Evolutionary conservation across 345 rosid species (phyloP).

Genomic region (Salix dunnii): DNA sequence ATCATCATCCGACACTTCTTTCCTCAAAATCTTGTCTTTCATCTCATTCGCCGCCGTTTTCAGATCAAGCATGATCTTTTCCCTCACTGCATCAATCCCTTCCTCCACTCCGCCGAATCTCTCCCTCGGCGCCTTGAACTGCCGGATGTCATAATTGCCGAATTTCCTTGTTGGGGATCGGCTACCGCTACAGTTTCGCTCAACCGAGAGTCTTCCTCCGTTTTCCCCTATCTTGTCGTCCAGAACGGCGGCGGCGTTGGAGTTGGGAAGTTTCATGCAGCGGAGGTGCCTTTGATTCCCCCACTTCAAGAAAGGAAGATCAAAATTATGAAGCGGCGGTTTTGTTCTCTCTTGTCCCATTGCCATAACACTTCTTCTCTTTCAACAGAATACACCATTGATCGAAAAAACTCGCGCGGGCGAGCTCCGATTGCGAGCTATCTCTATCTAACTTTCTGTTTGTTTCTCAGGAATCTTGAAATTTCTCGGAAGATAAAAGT

Average conservation of each 20-base stretch:
- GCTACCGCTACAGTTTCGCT: constrained; percentile 8
- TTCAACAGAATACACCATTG: constrained; percentile 23
- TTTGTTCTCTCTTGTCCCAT: constrained; percentile 25
- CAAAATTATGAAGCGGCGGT: constrained; percentile 31
- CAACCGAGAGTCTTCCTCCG: neutral
- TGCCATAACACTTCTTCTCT: constrained; percentile 8
- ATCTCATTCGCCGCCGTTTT: constrained; percentile 34
- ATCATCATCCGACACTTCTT: constrained; percentile 15
- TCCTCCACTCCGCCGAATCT: constrained; percentile 33
- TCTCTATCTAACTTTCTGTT: neutral
- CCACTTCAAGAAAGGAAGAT: constrained; percentile 28
- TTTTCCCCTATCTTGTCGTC: neutral
- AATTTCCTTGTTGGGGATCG: constrained; percentile 36
- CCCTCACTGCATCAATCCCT: constrained; percentile 56
- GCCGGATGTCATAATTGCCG: constrained; percentile 8
- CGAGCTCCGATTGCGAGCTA: constrained; percentile 10
- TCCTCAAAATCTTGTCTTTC: constrained; percentile 26
- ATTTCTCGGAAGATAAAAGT: constrained; percentile 5
- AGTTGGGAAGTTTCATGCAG: constrained; percentile 18
- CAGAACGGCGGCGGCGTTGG: neutral
- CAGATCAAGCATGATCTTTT: constrained; percentile 43
- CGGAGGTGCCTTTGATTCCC: constrained; percentile 25
- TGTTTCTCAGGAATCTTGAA: constrained; percentile 6
- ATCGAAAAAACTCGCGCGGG: neutral
- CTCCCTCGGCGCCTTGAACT: constrained; percentile 8